Evolutionary conservation across 805 yeast genomes (phyloP), one percentile per base, ranked within the genome.

Genomic region (Candida nanaspora): DNA sequence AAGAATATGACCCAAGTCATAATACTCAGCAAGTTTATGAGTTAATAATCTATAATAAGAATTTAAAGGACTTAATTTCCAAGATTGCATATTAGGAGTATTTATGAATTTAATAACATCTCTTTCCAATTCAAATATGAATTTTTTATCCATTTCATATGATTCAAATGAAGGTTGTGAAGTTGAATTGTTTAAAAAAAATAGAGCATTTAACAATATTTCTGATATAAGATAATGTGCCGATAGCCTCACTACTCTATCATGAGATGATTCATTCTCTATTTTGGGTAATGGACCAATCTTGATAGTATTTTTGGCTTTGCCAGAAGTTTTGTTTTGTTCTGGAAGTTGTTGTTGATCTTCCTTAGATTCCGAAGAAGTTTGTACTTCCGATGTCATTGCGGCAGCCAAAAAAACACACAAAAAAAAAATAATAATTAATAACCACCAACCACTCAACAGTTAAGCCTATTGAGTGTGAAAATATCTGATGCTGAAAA

Each of bases 1-100:
- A 35, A 70, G 47, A 8, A 69, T 69, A 51, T 83, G 89, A 33
- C 78, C 78, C 41, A 82, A 56, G 20, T 68, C 63, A 51, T 81
- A 80, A 54, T 80, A 81, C 30, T 78, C 82, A 4, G 88, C 85
- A 28, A 82, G 62, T 47, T 81, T 83, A 57, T 84, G 89, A 0
- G 82, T 70, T 40, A 84, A 59, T 35, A 84, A 62, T 48, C 91
- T 63, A 48, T 76, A 78, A 55, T 79, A 83, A 2, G 87, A 79
- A 56, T 83, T 83, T 70, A 78, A 71, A 6, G 83, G 74, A 31
- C 65, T 66, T 52, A 75, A 53, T 46, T 66, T 61, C 66, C 63
- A 50, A 25, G 71, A 57, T 53, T 68, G 47, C 58, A 67, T 50
- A 52, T 66, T 39, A 49, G 69, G 51, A 49, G 63, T 37, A 7